These are phyloP conservation scores for Austroboletus novae-zelandiae DNA, from an alignment of 1,284 basidiomycete genomes.

Conservation along the genomic window DNA sequence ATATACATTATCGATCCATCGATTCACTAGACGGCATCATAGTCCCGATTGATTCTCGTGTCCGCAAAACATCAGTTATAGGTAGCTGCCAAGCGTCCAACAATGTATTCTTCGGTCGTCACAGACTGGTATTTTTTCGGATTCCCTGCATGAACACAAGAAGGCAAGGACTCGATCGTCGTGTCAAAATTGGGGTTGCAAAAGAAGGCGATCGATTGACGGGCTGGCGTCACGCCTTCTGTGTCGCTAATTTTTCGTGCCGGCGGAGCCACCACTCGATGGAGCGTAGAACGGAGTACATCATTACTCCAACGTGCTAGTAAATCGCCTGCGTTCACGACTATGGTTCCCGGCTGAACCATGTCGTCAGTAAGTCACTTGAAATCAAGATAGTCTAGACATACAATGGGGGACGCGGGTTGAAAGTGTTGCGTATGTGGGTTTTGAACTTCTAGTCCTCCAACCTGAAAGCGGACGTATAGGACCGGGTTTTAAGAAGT, in stretches of 20 bases:
- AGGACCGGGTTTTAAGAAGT: neutral
- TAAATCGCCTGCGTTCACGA: slow-evolving; percentile 83
- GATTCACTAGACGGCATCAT: slow-evolving; percentile 3
- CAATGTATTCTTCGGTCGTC: slow-evolving; percentile 75
- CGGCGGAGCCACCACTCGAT: slow-evolving; percentile 77
- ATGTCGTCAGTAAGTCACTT: slow-evolving; percentile 10
- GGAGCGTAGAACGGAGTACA: slow-evolving; percentile 73
- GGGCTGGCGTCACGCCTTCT: slow-evolving; percentile 56
- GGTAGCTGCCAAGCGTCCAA: slow-evolving; percentile 64
- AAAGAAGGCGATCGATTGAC: slow-evolving; percentile 86
- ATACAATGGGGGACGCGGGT: slow-evolving; percentile 73
- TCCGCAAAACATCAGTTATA: slow-evolving; percentile 33
- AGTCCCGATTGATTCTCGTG: neutral
- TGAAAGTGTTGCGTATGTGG: slow-evolving; percentile 70
- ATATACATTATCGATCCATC: slow-evolving; percentile 8
- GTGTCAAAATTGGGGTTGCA: slow-evolving; percentile 79
- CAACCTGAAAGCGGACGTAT: slow-evolving; percentile 47
- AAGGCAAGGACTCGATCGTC: slow-evolving; percentile 71
- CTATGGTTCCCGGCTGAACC: slow-evolving; percentile 69
- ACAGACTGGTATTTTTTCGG: slow-evolving; percentile 57
- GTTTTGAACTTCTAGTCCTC: slow-evolving; percentile 81
- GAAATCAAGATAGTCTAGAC: slow-evolving; percentile 22
- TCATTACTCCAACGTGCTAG: slow-evolving; percentile 85
- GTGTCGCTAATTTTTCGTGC: slow-evolving; percentile 46
- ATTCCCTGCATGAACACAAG: slow-evolving; percentile 55